These are phyloP conservation scores for Tetragonia tetragonoides DNA, from an alignment of 148 eudicot species.

Conservation along the genomic window DNA sequence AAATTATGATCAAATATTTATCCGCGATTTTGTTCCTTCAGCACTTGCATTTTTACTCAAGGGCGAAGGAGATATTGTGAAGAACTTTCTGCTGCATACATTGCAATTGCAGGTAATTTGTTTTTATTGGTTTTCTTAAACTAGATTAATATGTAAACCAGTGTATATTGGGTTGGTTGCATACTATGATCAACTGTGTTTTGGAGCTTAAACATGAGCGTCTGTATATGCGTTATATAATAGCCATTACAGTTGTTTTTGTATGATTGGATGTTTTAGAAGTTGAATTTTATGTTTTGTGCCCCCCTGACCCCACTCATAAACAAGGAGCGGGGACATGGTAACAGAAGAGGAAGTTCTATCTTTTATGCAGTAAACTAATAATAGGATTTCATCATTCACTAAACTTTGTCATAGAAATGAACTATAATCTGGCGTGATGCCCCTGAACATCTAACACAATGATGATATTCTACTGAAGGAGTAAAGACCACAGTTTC, in stretches of 20 bases:
- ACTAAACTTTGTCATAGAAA: no score
- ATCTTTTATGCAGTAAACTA: no score
- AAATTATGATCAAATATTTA: slow-evolving; percentile 58
- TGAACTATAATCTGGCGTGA: no score
- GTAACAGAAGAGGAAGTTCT: no score
- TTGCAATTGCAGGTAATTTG: slow-evolving; percentile 80
- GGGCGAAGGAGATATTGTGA: slow-evolving; percentile 82
- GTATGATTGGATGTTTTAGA: not conserved
- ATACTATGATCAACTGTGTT: not conserved
- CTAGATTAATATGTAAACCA: no score
- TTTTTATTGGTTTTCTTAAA: not conserved
- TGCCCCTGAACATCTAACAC: not conserved
- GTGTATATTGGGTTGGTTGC: no score
- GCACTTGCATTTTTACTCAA: slow-evolving; percentile 89
- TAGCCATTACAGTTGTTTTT: not conserved
- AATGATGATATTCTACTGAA: no score
- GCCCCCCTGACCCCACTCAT: not conserved
- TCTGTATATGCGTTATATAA: no score
- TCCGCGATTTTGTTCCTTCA: slow-evolving; percentile 53
- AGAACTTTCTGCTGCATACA: slow-evolving; percentile 82
- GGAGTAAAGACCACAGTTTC: not conserved
- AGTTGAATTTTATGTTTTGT: no score
- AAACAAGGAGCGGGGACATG: no score
- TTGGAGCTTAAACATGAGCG: not conserved
- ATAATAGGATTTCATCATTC: no score